Percentiles rank a stretch among this genome's conserved stretches.
phyloP scores from a whole-genome alignment of 495 filamentous ascomycete genomes.

The Hypoxylon subgilvum region DNA sequence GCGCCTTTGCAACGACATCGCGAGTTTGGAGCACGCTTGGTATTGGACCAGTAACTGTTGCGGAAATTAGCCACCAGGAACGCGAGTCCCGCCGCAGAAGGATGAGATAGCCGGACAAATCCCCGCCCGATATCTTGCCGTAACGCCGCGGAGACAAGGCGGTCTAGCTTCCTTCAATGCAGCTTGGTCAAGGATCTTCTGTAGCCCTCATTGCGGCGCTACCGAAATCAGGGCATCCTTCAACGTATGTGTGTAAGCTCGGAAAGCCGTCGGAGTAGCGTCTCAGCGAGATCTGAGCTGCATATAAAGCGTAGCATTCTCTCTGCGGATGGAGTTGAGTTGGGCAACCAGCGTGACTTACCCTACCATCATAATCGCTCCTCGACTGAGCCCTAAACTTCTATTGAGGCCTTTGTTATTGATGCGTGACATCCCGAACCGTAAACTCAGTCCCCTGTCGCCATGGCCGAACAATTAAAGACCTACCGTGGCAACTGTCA shows the following conservation, averaged over 20 bases:
- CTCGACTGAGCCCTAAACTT: neutral
- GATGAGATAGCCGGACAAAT: neutral
- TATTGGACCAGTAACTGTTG: no score
- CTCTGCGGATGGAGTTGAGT: no score
- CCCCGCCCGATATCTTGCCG: slow-evolving; percentile 1
- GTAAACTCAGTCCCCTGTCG: slow-evolving; percentile 12
- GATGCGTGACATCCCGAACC: no score
- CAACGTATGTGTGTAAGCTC: neutral
- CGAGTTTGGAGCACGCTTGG: neutral
- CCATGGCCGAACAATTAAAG: slow-evolving; percentile 39
- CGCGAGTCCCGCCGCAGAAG: no score
- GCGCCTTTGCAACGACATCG: neutral
- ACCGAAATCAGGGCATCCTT: neutral
- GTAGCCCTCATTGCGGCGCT: no score
- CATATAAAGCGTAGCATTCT: no score
- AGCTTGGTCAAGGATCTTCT: neutral
- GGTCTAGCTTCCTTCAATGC: neutral
- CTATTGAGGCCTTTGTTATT: neutral
- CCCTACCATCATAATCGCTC: neutral
- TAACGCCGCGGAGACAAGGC: neutral
- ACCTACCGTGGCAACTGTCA: slow-evolving; percentile 65
- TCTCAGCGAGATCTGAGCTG: neutral
- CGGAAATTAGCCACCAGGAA: no score
- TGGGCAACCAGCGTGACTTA: neutral
- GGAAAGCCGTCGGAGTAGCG: neutral